Percentiles rank a stretch among this genome's conserved stretches.
These are phyloP conservation scores for Abortiporus biennis DNA, from an alignment of 1,284 basidiomycete species.

Conservation along the genomic window DNA sequence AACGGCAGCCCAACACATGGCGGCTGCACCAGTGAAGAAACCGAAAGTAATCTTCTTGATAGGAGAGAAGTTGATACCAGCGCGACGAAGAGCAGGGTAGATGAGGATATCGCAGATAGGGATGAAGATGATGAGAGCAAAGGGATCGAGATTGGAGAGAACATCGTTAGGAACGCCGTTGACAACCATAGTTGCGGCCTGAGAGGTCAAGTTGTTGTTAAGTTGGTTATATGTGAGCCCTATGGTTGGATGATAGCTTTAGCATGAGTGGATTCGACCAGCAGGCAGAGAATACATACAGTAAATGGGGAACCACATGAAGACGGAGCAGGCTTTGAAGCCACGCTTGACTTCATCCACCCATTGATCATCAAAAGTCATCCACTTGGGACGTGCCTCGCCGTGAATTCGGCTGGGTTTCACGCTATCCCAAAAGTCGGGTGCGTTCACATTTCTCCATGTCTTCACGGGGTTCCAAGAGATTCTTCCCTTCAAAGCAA, in stretches of 20 bases:
- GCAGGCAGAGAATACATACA: conserved; percentile 39
- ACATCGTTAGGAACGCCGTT: conserved; percentile 80
- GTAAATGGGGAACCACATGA: conserved; percentile 71
- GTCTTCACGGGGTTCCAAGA: conserved; percentile 47
- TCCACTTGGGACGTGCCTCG: conserved; percentile 51
- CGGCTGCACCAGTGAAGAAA: conserved; percentile 55
- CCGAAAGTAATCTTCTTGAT: conserved; percentile 74
- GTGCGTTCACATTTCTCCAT: conserved; percentile 42
- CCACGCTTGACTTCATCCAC: conserved; percentile 82
- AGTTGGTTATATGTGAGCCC: conserved; percentile 74
- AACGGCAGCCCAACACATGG: conserved; percentile 67
- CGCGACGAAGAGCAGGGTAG: conserved; percentile 69
- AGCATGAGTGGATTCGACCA: neutral
- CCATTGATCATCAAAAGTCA: conserved; percentile 73
- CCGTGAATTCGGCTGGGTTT: conserved; percentile 55
- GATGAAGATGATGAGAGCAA: conserved; percentile 71
- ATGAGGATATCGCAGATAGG: conserved; percentile 62
- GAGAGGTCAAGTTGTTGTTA: conserved; percentile 76
- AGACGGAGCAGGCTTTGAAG: conserved; percentile 81
- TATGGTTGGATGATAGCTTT: conserved; percentile 23
- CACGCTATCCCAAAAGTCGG: conserved; percentile 76
- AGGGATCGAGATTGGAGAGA: conserved; percentile 74
- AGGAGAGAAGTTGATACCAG: conserved; percentile 64
- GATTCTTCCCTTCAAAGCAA: conserved; percentile 51
- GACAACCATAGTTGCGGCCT: conserved; percentile 67